These are phyloP conservation scores for Rhynchosporium secalis DNA, from an alignment of 2,329 filamentous ascomycete genomes.

Conservation along the genomic window DNA sequence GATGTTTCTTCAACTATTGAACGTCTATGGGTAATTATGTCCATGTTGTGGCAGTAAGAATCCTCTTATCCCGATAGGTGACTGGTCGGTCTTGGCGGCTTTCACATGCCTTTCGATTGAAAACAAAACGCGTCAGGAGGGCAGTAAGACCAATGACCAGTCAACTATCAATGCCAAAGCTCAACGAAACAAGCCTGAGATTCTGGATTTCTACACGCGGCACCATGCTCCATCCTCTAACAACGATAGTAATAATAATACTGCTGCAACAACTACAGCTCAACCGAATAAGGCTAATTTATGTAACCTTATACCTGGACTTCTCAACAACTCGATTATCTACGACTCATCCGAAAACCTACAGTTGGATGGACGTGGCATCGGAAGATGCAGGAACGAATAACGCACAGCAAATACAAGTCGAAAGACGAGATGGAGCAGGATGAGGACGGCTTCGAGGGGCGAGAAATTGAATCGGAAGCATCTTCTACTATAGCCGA, in stretches of 20 bases:
- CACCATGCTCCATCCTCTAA: constrained; percentile 14
- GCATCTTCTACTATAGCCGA: constrained; percentile 2
- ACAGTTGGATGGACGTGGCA: constrained; percentile 15
- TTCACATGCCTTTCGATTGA: constrained; percentile 31
- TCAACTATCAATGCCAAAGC: constrained; percentile 60
- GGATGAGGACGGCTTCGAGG: constrained; percentile 31
- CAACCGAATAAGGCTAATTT: too few species aligned
- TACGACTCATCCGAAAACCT: background rate
- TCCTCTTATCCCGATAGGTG: too few species aligned
- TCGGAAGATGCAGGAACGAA: background rate
- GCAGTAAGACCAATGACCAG: constrained; percentile 58
- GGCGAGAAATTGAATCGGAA: constrained; percentile 11
- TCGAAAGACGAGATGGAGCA: constrained; percentile 29
- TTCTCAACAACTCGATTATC: background rate
- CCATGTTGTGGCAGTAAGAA: too few species aligned
- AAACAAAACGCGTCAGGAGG: constrained; percentile 22
- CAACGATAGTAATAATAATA: too few species aligned
- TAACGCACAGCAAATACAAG: background rate
- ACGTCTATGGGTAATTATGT: too few species aligned
- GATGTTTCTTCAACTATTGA: background rate
- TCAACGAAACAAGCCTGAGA: constrained; percentile 21
- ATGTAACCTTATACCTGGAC: too few species aligned
- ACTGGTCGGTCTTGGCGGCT: constrained; percentile 13
- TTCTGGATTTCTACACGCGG: constrained; percentile 16
- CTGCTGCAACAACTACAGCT: too few species aligned